Evolutionary conservation across 495 filamentous ascomycete genomes (phyloP), one percentile per base, ranked within the genome.

Genomic region (Neurospora intermedia): DNA sequence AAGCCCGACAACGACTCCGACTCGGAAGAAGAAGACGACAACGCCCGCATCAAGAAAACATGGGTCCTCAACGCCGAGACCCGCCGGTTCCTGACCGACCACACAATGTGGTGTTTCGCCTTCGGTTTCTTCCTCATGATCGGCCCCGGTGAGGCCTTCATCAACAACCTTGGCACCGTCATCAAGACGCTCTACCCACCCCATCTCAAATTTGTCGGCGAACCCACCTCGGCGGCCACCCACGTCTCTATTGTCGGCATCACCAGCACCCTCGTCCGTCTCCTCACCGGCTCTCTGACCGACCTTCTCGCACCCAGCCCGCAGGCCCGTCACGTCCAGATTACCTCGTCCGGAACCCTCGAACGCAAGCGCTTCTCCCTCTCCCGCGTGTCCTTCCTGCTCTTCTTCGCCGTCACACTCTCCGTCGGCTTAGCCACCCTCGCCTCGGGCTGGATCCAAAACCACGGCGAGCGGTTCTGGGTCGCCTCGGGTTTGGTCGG

Each of bases 141-240:
- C 70, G 96, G 96, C 4, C 94, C 96, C 0, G 94, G 95, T 23
- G 96, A 99, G 84, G 91, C 94, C 10, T 99, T 97, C 81, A 94
- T 98, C 77, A 99, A 98, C 83, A 99, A 99, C 76, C 87, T 99
- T 69, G 96, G 96, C 59, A 97, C 95, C 27, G 90, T 99, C 73
- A 93, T 97, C 77, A 91, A 91, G 73, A 94, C 96, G 2, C 84
- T 98, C 11, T 92, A 90, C 71, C 90, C 93, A 0, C 87, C 89
- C 13, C 80, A 84, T 11, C 83, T 85, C 43, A 73, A 83, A n/a
- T 76, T 80, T 38, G 76, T 75, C 5, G 78, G 83, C 9, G 79
- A 85, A 27, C 85, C 88, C 70, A 90, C 90, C 4, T 88, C 88
- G 16, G 88, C 94, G 3, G 93, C 94, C 41, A 97, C 92, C 3